Evolutionary conservation across 2,329 filamentous ascomycete genomes (phyloP).

Genomic region (Microcera coccophila): DNA sequence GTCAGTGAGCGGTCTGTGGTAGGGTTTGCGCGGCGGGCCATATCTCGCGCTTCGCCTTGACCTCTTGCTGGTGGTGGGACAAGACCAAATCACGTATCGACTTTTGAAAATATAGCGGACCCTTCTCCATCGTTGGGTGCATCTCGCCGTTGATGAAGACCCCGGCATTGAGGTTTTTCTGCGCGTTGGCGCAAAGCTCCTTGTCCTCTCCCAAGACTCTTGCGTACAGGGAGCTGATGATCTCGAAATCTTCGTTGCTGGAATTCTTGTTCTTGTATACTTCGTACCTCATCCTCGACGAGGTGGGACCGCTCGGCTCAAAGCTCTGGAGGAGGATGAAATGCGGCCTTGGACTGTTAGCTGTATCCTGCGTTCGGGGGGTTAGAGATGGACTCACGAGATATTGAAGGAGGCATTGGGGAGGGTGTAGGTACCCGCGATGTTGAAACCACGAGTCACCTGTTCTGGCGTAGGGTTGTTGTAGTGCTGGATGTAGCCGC

Average conservation of each 20-base stretch:
- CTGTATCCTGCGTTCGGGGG: too few relatives aligned
- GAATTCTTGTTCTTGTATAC: slow-evolving; percentile 60
- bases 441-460: slow-evolving; percentile 42
- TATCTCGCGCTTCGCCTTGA: slow-evolving; percentile 42
- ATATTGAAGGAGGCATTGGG: slow-evolving; percentile 50
- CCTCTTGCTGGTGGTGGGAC: slow-evolving; percentile 46
- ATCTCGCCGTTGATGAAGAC: slow-evolving; percentile 55
- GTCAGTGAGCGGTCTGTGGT: slow-evolving; percentile 27
- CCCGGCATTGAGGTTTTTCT: slow-evolving; percentile 50
- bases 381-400: slow-evolving; percentile 36
- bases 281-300: slow-evolving; percentile 57
- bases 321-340: slow-evolving; percentile 64
- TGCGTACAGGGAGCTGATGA: slow-evolving; percentile 58
- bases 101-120: slow-evolving; percentile 54
- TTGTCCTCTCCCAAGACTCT: slow-evolving; percentile 59
- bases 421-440: slow-evolving; percentile 47
- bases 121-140: slow-evolving; percentile 58
- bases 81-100: slow-evolving; percentile 45
- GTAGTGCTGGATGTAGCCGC: slow-evolving; percentile 48
- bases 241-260: slow-evolving; percentile 55
- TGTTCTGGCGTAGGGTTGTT: slow-evolving; percentile 46
- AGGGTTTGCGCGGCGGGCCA: slow-evolving; percentile 47
- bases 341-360: slow-evolving; percentile 42
- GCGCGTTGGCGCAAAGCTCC: slow-evolving; percentile 54
- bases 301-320: slow-evolving; percentile 49